Base-by-base conservation (phyloP, 2,329 filamentous ascomycete genomes). In the Fusarium sp. region DNA sequence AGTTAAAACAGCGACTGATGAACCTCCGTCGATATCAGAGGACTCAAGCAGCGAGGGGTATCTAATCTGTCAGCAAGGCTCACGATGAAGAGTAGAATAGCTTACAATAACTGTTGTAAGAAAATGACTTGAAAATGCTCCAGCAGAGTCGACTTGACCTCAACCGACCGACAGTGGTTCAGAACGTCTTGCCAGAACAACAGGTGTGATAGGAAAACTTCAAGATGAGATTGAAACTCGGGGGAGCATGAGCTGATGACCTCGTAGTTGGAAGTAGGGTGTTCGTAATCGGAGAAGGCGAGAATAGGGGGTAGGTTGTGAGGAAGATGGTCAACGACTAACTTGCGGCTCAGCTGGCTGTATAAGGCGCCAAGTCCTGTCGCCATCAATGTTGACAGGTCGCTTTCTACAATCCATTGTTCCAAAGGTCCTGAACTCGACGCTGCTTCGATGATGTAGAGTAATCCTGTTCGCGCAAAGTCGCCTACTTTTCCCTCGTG, bases 41-140 rank as follows among this genome's bases (percentile, higher is more conserved):
- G 96, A 99, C 80, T 99, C 95, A 16, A 99, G 86, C 32, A 99
- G 85, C 2, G 97, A 99, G 3, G 96, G 96, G 78, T 99, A 97
- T 82, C 93, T 96, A 72, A 8, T 7, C 4, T 30, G 61, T 76
- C 44, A 70, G 71, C 6, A 27, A 8, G 8, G 2, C 3, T 45
- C 11, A 4, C 4, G 13, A 8, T 1, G 18, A 40, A 16, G 4
- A 22, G 18, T 11, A 16, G 10, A 11, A 3, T n/a, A 18, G 82
- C 91, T 77, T 81, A 98, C 89, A 99, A 83, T 75, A 99, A 83
- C 79, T 99, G 96, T 79, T 98, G 94, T 55, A 99, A 83, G 79
- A 99, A 99, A 34, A 99, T 89, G 73, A 98, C 92, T 78, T 98
- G 94, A 77, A 99, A 99, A 80, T 99, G 96, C 78, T 99, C 96